Percentiles rank a stretch among this genome's conserved stretches.
phyloP scores from a whole-genome alignment of 164 flowering plant species.

The grape (Vitis vinifera) region ASM3070453v1 NC_081810.1:8897001-8897500 shows the following conservation, averaged over 20 bases:
- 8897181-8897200: slow-evolving; percentile 90
- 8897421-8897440: slow-evolving; percentile 36
- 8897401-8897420: background rate
- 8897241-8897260: background rate
- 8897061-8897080: background rate
- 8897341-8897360: no score
- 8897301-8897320: no score
- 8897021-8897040: no score
- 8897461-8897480: slow-evolving; percentile 84
- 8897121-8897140: slow-evolving; percentile 93
- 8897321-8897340: no score
- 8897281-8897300: no score
- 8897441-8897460: slow-evolving; percentile 85
- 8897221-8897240: slow-evolving; percentile 71
- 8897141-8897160: slow-evolving; percentile 94
- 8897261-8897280: no score
- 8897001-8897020: no score
- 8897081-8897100: background rate
- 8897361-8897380: background rate
- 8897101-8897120: slow-evolving; percentile 95
- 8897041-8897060: background rate
- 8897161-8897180: slow-evolving; percentile 77
- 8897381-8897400: background rate
- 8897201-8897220: slow-evolving; percentile 35
- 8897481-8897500: slow-evolving; percentile 69